Evolutionary conservation across 2,329 filamentous ascomycete species (phyloP), one percentile per base, ranked within the genome.

Genomic region (Macrophomina tecta): DNA sequence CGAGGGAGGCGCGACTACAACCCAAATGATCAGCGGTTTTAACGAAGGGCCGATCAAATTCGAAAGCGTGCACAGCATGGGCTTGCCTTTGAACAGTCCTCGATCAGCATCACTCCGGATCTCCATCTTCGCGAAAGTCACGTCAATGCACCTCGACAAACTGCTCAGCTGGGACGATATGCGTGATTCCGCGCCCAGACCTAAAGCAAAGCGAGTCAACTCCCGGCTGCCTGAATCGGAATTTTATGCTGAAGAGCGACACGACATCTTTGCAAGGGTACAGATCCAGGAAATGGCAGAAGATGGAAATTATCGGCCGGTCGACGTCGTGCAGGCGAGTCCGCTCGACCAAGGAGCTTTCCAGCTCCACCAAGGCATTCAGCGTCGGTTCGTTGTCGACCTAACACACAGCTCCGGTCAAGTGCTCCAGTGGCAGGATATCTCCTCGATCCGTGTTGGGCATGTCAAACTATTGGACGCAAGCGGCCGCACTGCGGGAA

Each of bases 131-230:
- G 94, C 95, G 18, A 91, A 91, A 74, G 92, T 97, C 42, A 95
- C 93, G 1, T 83, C 90, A 0, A 97, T 97, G 90, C 95, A 99
- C 80, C 86, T 99, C 28, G 95, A 99, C 78, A 98, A 97, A 81
- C 85, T 99, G 61, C 87, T 97, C 12, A 99, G 95, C 80, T 99
- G 95, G 95, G 95, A 99, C 76, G 95, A 98, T 73, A 97, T 99
- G 90, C 89, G 94, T 67, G 94, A 99, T 78, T 84, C 86, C 30
- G 84, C 84, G 2, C 83, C 84, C 56, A 79, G 80, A 28, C 81
- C 81, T 2, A 86, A 87, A 18, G 83, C 89, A 60, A 85, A 87
- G 69, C 85, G 86, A 18, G 85, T 86, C 65, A 82, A 82, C 49
- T 84, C 83, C 49, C 87, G 95, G 11, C 89, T 99, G 70, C 90